These are phyloP conservation scores for Paraconiothyrium sp. DNA, from an alignment of 2,329 filamentous ascomycete genomes.

Conservation along the genomic window DNA sequence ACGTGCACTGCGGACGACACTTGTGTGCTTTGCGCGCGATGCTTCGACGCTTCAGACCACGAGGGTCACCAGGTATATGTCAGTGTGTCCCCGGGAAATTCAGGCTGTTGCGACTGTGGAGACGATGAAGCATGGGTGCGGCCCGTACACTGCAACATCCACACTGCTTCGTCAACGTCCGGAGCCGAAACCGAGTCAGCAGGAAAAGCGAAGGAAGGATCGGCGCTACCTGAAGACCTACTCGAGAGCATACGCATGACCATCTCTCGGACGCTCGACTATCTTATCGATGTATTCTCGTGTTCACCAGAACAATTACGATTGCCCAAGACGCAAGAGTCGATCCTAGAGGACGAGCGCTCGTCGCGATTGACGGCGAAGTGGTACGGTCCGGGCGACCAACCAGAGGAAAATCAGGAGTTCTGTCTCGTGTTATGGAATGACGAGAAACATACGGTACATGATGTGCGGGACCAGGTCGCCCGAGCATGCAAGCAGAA, in stretches of 20 bases:
- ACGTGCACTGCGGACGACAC: constrained; percentile 96
- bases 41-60: constrained; percentile 95
- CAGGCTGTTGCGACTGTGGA: constrained; percentile 96
- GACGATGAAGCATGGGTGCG: constrained; percentile 93
- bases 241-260: constrained; percentile 83
- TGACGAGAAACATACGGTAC: constrained; percentile 96
- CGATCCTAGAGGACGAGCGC: constrained; percentile 82
- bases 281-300: constrained; percentile 96
- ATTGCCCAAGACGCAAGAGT: constrained; percentile 81
- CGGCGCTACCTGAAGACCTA: constrained; percentile 75
- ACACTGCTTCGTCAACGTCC: constrained; percentile 66
- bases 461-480: constrained; percentile 89
- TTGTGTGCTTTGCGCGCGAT: constrained; percentile 91
- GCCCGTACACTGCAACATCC: constrained; percentile 91
- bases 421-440: constrained; percentile 94
- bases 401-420: constrained; percentile 71
- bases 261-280: constrained; percentile 85
- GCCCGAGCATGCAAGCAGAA: constrained; percentile 84
- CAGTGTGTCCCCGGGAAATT: constrained; percentile 86
- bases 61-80: constrained; percentile 92
- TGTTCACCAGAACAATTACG: constrained; percentile 96
- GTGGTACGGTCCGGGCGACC: constrained; percentile 72
- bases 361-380: constrained; percentile 78
- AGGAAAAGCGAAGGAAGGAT: constrained; percentile 67
- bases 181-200: constrained; percentile 50